Conservation (phyloP, 2,329 filamentous ascomycete genomes). For the Cercospora sp. region DNA sequence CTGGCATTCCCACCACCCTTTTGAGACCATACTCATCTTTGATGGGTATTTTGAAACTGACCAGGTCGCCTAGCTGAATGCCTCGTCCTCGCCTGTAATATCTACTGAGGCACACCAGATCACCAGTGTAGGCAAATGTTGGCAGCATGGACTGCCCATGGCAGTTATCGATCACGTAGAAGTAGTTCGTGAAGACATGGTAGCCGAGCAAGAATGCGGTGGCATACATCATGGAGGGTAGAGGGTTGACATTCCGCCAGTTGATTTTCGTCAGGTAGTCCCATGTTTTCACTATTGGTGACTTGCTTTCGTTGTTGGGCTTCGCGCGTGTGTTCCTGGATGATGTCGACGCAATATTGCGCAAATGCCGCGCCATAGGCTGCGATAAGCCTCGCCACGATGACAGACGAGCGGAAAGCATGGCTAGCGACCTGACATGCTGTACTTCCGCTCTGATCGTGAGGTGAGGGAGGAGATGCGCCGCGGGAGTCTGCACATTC, state of each 20-base stretch:
- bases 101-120: slow-evolving; percentile 68
- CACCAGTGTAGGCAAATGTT: slow-evolving; percentile 68
- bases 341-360: background rate
- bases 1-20: slow-evolving; percentile 60
- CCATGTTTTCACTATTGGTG: background rate
- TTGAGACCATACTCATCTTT: slow-evolving; percentile 64
- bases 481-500: background rate
- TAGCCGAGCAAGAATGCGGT: slow-evolving; percentile 1
- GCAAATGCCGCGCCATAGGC: background rate
- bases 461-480: background rate
- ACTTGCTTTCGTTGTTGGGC: background rate
- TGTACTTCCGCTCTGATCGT: background rate
- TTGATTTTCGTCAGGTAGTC: background rate
- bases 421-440: background rate
- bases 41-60: slow-evolving; percentile 74
- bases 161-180: slow-evolving; percentile 60
- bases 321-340: background rate
- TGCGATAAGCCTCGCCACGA: background rate
- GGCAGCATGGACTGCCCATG: slow-evolving; percentile 86
- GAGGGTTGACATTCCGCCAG: background rate
- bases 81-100: slow-evolving; percentile 67
- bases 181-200: slow-evolving; percentile 47
- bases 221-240: background rate
- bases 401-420: background rate
- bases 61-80: slow-evolving; percentile 76